Percentiles rank a stretch among this genome's conserved stretches.
Conservation (phyloP, 148 eudicot genomes). For the Chenopodium quinoa region DNA sequence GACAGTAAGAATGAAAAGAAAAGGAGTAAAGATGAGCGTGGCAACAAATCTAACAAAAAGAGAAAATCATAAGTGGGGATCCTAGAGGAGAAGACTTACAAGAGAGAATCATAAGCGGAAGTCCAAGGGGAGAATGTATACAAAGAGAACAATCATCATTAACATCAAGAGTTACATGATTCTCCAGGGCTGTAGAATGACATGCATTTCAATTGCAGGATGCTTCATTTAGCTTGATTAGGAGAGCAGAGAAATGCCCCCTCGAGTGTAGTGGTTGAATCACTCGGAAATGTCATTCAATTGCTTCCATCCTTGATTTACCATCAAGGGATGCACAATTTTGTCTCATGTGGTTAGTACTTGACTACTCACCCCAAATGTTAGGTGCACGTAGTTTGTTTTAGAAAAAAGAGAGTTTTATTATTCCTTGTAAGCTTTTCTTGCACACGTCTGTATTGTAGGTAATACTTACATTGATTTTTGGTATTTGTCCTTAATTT, state of each 20-base stretch:
- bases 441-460: too few species aligned
- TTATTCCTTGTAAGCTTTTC: not conserved
- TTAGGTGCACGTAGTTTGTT: too few species aligned
- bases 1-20: constrained; percentile 49
- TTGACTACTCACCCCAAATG: too few species aligned
- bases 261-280: not conserved
- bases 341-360: not conserved
- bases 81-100: not conserved
- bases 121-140: not conserved
- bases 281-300: not conserved
- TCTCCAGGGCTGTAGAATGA: not conserved
- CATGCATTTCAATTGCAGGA: not conserved
- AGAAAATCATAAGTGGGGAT: constrained; percentile 39
- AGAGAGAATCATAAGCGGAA: constrained; percentile 35
- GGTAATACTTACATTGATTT: too few species aligned
- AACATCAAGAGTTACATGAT: not conserved
- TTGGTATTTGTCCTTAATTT: too few species aligned
- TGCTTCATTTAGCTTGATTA: not conserved
- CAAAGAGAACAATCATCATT: not conserved
- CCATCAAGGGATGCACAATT: constrained; percentile 1
- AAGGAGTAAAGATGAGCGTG: constrained; percentile 51
- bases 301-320: not conserved
- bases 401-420: not conserved
- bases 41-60: constrained; percentile 67
- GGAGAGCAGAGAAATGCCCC: not conserved